Evolutionary conservation across 129 eudicot species (phyloP), one percentile per base, ranked within the genome.

Genomic region (Flaveria robusta): DNA sequence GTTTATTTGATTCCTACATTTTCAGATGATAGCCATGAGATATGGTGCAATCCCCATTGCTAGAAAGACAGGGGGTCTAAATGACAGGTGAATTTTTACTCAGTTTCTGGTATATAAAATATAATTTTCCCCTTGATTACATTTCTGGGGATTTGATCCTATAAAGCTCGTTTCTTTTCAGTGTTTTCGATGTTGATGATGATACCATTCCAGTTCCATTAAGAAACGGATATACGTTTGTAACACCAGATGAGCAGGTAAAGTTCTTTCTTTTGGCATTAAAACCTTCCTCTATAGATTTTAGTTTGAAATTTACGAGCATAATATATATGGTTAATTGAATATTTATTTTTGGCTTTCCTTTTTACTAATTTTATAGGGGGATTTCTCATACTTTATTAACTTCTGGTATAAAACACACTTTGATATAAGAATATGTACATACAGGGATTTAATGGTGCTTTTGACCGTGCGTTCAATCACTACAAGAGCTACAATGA

Each of bases 1-100:
- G 31, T 16, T 73, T 52, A n/a, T 73, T 24, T 74, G 71, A 27
- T 62, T 50, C 7, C 58, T 65, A 52, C 67, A 6, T 82, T 26
- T 82, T 75, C 93, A 94, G 99, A 94, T 94, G 99, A 94, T 94
- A 80, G 99, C 99, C 66, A 94, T 94, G 99, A 91, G 97, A 81
- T 94, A 94, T 78, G 99, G 99, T 67, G 81, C 99, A 34, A 85
- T 94, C 50, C 99, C 99, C 7, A 78, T 94, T 50, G 97, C 81
- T 26, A 89, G 99, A 78, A 91, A 91, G 81, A 94, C 99, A 1
- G 99, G 99, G 14, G 99, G 99, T 70, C 75, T 94, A 54, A 94
- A 94, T 86, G 99, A 94, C 88, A 94, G 99, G 99, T 91, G 60
- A 60, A 52, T 84, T 74, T 69, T 54, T 64, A 16, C 22, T 45